phyloP scores from a whole-genome alignment of 2,329 filamentous ascomycete species.

The Cytospora piceicola region DNA sequence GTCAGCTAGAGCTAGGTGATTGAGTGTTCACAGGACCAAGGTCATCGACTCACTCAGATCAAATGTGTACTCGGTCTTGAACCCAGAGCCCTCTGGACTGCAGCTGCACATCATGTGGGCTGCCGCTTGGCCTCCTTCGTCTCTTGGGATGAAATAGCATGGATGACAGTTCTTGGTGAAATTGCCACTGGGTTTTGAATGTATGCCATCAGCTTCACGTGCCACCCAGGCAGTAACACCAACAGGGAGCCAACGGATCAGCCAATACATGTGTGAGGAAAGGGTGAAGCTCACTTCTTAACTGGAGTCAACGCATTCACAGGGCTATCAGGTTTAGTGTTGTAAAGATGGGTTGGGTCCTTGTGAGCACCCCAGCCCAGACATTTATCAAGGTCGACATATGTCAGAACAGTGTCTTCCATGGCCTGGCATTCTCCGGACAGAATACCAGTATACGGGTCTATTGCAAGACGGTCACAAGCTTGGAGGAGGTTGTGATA shows the following conservation, averaged over 20 bases:
- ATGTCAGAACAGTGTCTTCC: neutral
- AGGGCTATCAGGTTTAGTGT: neutral
- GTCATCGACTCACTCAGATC: conserved; percentile 23
- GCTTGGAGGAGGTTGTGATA: conserved; percentile 5
- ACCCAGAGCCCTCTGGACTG: conserved; percentile 1
- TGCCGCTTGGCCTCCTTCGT: conserved; percentile 3
- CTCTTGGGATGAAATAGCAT: conserved; percentile 15
- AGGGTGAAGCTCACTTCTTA: conserved; percentile 9
- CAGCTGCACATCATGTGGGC: conserved; percentile 23
- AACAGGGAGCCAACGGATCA: no score
- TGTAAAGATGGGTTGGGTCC: neutral
- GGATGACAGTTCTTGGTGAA: conserved; percentile 14
- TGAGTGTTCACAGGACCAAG: neutral
- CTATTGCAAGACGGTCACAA: conserved; percentile 16
- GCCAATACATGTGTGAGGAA: no score
- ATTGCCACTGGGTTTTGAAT: conserved; percentile 4
- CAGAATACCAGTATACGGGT: conserved; percentile 3
- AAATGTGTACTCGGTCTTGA: conserved; percentile 8
- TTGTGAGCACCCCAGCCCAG: conserved; percentile 17
- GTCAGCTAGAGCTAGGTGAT: neutral
- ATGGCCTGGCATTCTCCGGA: conserved; percentile 7
- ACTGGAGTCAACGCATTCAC: neutral
- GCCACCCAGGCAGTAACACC: neutral
- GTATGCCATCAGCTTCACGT: neutral
- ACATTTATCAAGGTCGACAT: conserved; percentile 21